Evolutionary conservation across 495 filamentous ascomycete genomes (phyloP).

Genomic region (Poronia punctata): DNA sequence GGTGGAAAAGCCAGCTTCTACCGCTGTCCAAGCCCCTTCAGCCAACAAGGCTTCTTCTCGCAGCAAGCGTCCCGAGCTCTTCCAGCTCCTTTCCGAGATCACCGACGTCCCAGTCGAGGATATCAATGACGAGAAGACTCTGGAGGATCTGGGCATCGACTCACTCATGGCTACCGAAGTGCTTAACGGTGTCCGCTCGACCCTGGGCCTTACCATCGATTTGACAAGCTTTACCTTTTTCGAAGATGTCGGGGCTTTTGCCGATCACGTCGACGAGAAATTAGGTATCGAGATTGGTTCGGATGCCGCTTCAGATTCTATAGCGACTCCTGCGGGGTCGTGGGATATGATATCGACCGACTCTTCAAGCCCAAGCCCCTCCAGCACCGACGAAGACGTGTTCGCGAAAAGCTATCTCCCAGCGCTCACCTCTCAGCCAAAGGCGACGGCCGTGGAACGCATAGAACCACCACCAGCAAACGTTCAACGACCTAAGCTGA

Average conservation of each 20-base stretch:
- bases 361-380: neutral
- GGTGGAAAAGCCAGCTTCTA: neutral
- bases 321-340: no score
- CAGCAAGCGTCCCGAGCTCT: slow-evolving; percentile 2
- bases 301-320: neutral
- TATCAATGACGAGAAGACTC: slow-evolving; percentile 3
- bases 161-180: slow-evolving; percentile 27
- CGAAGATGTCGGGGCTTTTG: slow-evolving; percentile 5
- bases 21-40: neutral
- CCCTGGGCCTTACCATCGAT: slow-evolving; percentile 12
- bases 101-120: slow-evolving; percentile 22
- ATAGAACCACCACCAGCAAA: no score
- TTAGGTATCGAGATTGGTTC: slow-evolving; percentile 1
- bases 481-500: slow-evolving; percentile 7
- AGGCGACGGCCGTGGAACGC: no score
- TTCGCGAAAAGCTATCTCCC: neutral
- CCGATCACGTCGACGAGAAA: slow-evolving; percentile 8
- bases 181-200: slow-evolving; percentile 9
- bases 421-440: neutral
- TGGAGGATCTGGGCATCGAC: slow-evolving; percentile 31
- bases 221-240: slow-evolving; percentile 13
- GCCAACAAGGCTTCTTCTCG: neutral
- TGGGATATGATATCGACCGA: neutral
- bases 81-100: slow-evolving; percentile 3
- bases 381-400: neutral